Evolutionary conservation across 1,284 basidiomycete species (phyloP).

Genomic region (Cystobasidium pallidum): DNA sequence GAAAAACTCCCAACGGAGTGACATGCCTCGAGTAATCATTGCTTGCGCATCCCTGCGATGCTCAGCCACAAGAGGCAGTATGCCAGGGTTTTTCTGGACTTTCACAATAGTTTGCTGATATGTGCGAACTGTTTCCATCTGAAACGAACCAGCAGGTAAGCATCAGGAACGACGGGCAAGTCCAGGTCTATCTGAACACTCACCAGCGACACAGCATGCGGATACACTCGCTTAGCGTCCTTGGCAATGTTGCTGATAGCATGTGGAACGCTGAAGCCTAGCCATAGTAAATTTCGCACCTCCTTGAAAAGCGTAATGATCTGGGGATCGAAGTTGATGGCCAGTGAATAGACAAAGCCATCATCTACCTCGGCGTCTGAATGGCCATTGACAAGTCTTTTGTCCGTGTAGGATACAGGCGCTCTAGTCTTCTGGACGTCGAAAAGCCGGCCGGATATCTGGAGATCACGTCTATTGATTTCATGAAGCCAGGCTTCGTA

Average conservation of each 20-base stretch:
- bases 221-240: conserved; percentile 96
- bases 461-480: conserved; percentile 88
- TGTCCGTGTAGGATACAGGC: neutral
- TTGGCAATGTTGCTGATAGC: conserved; percentile 94
- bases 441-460: conserved; percentile 91
- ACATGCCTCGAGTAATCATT: conserved; percentile 88
- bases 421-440: conserved; percentile 68
- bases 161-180: too few relatives aligned
- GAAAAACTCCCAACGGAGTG: conserved; percentile 94
- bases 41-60: conserved; percentile 86
- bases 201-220: conserved; percentile 81
- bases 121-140: conserved; percentile 94
- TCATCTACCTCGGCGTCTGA: conserved; percentile 65
- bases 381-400: conserved; percentile 36
- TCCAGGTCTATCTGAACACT: neutral
- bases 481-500: conserved; percentile 97
- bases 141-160: neutral
- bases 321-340: conserved; percentile 96
- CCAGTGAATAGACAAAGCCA: conserved; percentile 59
- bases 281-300: conserved; percentile 91
- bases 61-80: conserved; percentile 89
- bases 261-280: conserved; percentile 92
- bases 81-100: conserved; percentile 83
- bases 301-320: conserved; percentile 99
- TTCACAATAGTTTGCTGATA: conserved; percentile 92